These are phyloP conservation scores for Stereum hirsutum DNA, from an alignment of 1,284 basidiomycete genomes.

Conservation along the genomic window DNA sequence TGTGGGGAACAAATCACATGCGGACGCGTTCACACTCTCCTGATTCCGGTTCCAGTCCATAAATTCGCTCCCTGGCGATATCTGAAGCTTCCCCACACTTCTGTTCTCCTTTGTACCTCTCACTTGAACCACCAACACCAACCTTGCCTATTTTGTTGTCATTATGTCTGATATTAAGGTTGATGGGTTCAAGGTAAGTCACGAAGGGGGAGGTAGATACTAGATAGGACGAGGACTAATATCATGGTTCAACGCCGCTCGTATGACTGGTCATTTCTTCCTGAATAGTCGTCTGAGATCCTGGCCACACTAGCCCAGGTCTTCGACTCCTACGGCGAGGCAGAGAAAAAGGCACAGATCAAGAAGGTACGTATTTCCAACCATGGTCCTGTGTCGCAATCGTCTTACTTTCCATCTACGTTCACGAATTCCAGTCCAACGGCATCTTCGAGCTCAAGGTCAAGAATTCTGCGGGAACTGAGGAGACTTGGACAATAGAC, in stretches of 20 bases:
- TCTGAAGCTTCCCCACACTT: too few relatives aligned
- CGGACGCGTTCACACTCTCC: too few relatives aligned
- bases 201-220: too few relatives aligned
- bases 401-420: not conserved
- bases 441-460: constrained; percentile 88
- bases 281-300: constrained; percentile 58
- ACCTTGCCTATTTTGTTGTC: not conserved
- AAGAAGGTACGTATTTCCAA: constrained; percentile 59
- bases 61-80: too few relatives aligned
- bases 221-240: too few relatives aligned
- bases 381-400: not conserved
- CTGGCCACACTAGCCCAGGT: constrained; percentile 53
- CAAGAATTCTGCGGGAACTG: constrained; percentile 70
- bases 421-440: constrained; percentile 56
- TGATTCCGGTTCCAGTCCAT: too few relatives aligned
- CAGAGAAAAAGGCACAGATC: constrained; percentile 73
- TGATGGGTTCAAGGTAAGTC: constrained; percentile 27
- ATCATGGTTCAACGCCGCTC: not conserved
- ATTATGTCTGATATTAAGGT: constrained; percentile 28
- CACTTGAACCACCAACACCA: not conserved
- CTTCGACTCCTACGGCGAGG: constrained; percentile 57
- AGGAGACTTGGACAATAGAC: constrained; percentile 90
- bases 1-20: too few relatives aligned
- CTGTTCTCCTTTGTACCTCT: too few relatives aligned
- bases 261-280: not conserved